Conservation (phyloP, 2,329 filamentous ascomycete genomes). For the Aaosphaeria pasadenensis region DNA sequence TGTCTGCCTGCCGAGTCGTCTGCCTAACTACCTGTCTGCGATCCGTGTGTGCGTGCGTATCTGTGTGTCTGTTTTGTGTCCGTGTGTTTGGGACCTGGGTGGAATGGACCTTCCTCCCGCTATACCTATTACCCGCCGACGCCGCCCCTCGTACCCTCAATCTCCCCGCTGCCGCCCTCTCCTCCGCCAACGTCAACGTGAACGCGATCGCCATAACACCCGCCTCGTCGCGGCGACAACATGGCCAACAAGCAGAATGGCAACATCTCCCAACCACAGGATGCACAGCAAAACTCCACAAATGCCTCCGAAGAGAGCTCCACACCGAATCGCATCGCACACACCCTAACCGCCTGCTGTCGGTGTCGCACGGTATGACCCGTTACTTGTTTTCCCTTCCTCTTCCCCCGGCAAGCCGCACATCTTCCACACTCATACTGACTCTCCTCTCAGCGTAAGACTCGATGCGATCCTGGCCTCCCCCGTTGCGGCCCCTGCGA, state of each 20-base stretch:
- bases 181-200: too few relatives aligned
- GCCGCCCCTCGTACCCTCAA: too few relatives aligned
- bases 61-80: too few relatives aligned
- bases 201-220: too few relatives aligned
- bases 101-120: too few relatives aligned
- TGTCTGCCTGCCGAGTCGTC: too few relatives aligned
- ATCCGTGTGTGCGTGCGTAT: too few relatives aligned
- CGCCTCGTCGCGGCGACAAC: not conserved
- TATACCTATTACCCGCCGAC: too few relatives aligned
- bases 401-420: not conserved
- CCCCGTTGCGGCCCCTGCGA: constrained; percentile 92
- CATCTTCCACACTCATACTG: not conserved
- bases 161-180: too few relatives aligned
- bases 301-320: constrained; percentile 12
- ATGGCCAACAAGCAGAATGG: constrained; percentile 13
- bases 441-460: constrained; percentile 69
- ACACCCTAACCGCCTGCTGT: constrained; percentile 77
- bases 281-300: constrained; percentile 18
- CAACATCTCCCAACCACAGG: constrained; percentile 15
- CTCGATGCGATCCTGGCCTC: constrained; percentile 87
- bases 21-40: too few relatives aligned
- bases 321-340: constrained; percentile 62
- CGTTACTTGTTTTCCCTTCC: not conserved
- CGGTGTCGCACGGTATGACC: constrained; percentile 69
- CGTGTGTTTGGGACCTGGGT: too few relatives aligned